Conservation (phyloP, 2,329 filamentous ascomycete genomes). For the Botrytis galanthina region DNA sequence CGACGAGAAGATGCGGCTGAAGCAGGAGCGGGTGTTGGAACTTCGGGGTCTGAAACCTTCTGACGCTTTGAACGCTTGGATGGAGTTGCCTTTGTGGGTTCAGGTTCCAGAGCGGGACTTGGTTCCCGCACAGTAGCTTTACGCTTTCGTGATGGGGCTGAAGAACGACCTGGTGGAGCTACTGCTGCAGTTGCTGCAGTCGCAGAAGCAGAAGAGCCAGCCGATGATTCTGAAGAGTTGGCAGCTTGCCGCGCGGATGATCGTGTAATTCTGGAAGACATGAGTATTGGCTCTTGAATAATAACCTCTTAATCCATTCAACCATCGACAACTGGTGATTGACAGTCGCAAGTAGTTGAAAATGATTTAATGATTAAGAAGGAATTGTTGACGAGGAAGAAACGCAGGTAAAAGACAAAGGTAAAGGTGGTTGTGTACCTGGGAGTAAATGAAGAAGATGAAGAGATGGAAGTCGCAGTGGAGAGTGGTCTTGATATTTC, state of each 20-base stretch:
- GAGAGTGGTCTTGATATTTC: constrained; percentile 21
- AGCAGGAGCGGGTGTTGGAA: constrained; percentile 40
- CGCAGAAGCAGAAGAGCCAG: constrained; percentile 42
- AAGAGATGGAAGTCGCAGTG: constrained; percentile 22
- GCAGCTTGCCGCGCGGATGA: constrained; percentile 89
- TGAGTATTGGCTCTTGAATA: constrained; percentile 57
- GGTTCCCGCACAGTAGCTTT: constrained; percentile 62
- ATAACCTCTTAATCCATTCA: constrained; percentile 21
- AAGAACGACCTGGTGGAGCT: constrained; percentile 45
- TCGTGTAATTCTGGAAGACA: constrained; percentile 95
- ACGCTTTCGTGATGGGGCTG: constrained; percentile 66
- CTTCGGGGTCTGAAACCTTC: constrained; percentile 55
- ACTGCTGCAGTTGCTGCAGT: constrained; percentile 41
- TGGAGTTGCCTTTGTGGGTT: constrained; percentile 42
- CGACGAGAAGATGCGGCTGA: constrained; percentile 47
- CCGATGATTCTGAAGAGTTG: constrained; percentile 42
- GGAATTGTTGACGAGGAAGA: constrained; percentile 17
- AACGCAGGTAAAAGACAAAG: constrained; percentile 18
- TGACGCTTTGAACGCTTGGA: constrained; percentile 68
- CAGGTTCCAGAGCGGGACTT: constrained; percentile 44
- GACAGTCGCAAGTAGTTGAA: constrained; percentile 24
- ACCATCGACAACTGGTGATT: constrained; percentile 26
- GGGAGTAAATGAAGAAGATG: constrained; percentile 23
- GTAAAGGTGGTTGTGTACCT: constrained; percentile 29
- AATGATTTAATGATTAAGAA: constrained; percentile 18